Conservation (phyloP, 352 stramenopile genomes). For the Phytophthora pseudosyringae region DNA sequence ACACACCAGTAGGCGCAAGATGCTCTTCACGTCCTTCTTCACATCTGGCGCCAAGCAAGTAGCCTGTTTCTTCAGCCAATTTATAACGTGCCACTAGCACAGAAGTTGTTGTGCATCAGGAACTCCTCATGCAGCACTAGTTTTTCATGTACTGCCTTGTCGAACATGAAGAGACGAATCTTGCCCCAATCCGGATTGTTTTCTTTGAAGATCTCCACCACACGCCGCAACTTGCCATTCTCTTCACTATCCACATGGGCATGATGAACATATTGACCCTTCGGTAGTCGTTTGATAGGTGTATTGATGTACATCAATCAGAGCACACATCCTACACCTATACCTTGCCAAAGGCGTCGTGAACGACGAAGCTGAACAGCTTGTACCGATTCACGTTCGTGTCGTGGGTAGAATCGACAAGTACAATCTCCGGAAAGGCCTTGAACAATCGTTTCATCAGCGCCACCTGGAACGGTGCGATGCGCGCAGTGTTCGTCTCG, state of each 20-base stretch:
- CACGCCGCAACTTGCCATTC: slow-evolving; percentile 4
- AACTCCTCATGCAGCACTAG: background rate
- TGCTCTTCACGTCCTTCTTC: slow-evolving; percentile 11
- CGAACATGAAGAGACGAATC: background rate
- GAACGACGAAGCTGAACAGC: slow-evolving; percentile 25
- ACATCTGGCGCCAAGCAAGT: background rate
- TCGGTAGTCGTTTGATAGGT: background rate
- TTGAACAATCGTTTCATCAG: slow-evolving; percentile 14
- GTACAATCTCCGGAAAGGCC: slow-evolving; percentile 7
- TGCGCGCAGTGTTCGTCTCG: background rate
- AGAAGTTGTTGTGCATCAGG: slow-evolving; percentile 13
- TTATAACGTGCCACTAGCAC: slow-evolving; percentile 20
- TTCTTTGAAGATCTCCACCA: slow-evolving; percentile 16
- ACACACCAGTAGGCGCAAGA: slow-evolving; percentile 5
- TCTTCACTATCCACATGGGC: slow-evolving; percentile 21
- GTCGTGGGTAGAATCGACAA: slow-evolving; percentile 18
- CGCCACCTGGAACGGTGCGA: slow-evolving; percentile 10
- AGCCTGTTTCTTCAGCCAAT: slow-evolving; percentile 19
- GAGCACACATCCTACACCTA: slow-evolving; percentile 7
- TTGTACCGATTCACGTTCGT: slow-evolving; percentile 28
- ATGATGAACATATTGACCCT: slow-evolving; percentile 25
- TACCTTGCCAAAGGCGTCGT: slow-evolving; percentile 11
- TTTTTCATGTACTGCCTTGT: slow-evolving; percentile 22
- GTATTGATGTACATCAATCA: background rate
- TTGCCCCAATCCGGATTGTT: slow-evolving; percentile 12